Conservation (phyloP, 2,329 filamentous ascomycete species). For the Conoideocrella luteorostrata region DNA sequence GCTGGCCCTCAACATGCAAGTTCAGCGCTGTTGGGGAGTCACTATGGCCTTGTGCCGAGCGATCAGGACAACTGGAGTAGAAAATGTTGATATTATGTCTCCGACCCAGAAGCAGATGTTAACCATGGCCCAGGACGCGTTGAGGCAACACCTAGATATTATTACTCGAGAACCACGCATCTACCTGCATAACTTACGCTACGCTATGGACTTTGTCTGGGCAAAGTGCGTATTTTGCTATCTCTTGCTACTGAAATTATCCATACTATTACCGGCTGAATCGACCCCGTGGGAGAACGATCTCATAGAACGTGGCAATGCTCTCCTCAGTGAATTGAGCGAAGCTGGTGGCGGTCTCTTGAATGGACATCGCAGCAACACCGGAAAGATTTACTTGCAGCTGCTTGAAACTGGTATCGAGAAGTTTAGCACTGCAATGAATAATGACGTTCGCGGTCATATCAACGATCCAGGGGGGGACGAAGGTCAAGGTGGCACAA, state of each 20-base stretch:
- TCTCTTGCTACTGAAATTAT: slow-evolving; percentile 45
- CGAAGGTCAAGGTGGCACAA: not conserved
- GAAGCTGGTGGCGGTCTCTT: slow-evolving; percentile 12
- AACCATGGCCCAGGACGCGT: slow-evolving; percentile 42
- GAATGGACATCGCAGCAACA: slow-evolving; percentile 25
- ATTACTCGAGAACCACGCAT: slow-evolving; percentile 36
- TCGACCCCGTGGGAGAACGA: slow-evolving; percentile 8
- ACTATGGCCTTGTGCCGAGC: slow-evolving; percentile 47
- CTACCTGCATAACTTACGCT: slow-evolving; percentile 45
- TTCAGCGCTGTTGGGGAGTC: slow-evolving; percentile 48
- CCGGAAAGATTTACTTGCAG: slow-evolving; percentile 22
- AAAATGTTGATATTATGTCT: slow-evolving; percentile 37
- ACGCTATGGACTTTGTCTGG: slow-evolving; percentile 53
- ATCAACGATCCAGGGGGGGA: no score
- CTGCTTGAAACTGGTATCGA: slow-evolving; percentile 18
- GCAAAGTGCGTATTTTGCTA: slow-evolving; percentile 53
- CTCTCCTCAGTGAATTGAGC: slow-evolving; percentile 19
- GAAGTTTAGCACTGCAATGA: slow-evolving; percentile 10
- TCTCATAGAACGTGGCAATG: slow-evolving; percentile 15
- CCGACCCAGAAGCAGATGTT: slow-evolving; percentile 39
- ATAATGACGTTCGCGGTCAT: no score
- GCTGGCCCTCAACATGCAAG: slow-evolving; percentile 38
- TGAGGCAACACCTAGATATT: slow-evolving; percentile 42
- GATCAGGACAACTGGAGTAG: slow-evolving; percentile 29
- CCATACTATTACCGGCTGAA: slow-evolving; percentile 38